These are phyloP conservation scores for Gamsiella multidivaricata DNA, from an alignment of 192 early-diverging fungal species.

Conservation along the genomic window DNA sequence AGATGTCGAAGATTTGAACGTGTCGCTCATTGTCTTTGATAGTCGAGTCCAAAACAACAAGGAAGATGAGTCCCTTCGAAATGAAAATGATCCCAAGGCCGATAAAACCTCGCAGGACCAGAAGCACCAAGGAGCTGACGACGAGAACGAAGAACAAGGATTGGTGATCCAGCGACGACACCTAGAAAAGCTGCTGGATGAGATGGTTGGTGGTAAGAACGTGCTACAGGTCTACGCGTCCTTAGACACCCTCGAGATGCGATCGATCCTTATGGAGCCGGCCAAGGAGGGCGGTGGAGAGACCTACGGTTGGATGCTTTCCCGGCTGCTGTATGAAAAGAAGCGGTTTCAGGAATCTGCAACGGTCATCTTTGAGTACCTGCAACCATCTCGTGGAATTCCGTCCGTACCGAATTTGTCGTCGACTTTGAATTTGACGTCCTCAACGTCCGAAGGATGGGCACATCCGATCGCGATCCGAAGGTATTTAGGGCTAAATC, in stretches of 20 bases:
- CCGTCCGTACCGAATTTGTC: not conserved
- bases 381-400: not conserved
- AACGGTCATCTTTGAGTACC: constrained; percentile 5
- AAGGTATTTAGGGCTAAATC: too few relatives aligned
- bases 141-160: too few relatives aligned
- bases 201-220: constrained; percentile 8
- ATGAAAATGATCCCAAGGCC: not conserved
- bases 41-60: not conserved
- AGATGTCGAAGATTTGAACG: not conserved
- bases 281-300: not conserved
- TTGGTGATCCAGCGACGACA: constrained; percentile 9
- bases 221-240: constrained; percentile 10
- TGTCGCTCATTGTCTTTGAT: not conserved
- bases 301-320: constrained; percentile 19
- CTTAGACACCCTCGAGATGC: constrained; percentile 23
- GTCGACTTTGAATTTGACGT: not conserved
- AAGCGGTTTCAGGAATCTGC: constrained; percentile 20
- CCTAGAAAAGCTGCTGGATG: constrained; percentile 18
- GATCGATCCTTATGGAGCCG: not conserved
- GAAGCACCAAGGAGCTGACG: not conserved
- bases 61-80: too few relatives aligned
- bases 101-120: not conserved
- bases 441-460: not conserved
- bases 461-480: not conserved
- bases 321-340: constrained; percentile 12